Conservation (phyloP, 1,139 yeast genomes). For the Nakaseomyces kungkrabaensis region DNA sequence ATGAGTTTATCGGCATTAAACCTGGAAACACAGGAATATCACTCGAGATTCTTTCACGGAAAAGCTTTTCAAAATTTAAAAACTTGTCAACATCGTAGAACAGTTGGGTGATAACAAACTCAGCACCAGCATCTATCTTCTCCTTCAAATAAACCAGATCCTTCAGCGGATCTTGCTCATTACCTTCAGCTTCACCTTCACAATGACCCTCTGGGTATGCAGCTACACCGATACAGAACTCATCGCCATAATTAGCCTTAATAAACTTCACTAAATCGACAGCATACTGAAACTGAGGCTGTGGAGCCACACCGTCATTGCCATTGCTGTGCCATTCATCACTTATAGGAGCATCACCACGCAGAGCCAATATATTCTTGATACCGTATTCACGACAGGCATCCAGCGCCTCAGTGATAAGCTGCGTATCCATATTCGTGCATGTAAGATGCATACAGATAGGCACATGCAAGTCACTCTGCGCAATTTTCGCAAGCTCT, state of each 20-base stretch:
- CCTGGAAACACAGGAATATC: conserved; percentile 74
- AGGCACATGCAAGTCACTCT: conserved; percentile 64
- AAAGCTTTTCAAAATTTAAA: conserved; percentile 38
- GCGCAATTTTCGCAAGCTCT: conserved; percentile 72
- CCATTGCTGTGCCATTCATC: conserved; percentile 27
- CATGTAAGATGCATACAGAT: conserved; percentile 93
- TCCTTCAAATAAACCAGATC: conserved; percentile 73
- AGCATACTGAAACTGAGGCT: conserved; percentile 53
- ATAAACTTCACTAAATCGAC: conserved; percentile 78
- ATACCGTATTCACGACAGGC: conserved; percentile 72
- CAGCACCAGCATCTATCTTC: conserved; percentile 90
- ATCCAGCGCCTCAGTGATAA: conserved; percentile 69
- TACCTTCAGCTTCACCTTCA: conserved; percentile 56
- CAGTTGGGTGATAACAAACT: conserved; percentile 81
- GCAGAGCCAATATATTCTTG: conserved; percentile 75
- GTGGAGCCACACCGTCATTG: conserved; percentile 4
- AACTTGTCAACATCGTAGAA: conserved; percentile 60
- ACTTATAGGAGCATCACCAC: conserved; percentile 95
- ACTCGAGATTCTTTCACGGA: conserved; percentile 33
- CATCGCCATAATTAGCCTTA: conserved; percentile 55
- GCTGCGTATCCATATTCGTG: conserved; percentile 72
- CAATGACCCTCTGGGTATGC: conserved; percentile 97
- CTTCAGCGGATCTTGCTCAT: conserved; percentile 47
- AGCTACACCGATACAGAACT: conserved; percentile 83
- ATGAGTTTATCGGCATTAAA: conserved; percentile 92